Evolutionary conservation across 768 basidiomycete genomes (phyloP).

Genomic region (Russula abietina): DNA sequence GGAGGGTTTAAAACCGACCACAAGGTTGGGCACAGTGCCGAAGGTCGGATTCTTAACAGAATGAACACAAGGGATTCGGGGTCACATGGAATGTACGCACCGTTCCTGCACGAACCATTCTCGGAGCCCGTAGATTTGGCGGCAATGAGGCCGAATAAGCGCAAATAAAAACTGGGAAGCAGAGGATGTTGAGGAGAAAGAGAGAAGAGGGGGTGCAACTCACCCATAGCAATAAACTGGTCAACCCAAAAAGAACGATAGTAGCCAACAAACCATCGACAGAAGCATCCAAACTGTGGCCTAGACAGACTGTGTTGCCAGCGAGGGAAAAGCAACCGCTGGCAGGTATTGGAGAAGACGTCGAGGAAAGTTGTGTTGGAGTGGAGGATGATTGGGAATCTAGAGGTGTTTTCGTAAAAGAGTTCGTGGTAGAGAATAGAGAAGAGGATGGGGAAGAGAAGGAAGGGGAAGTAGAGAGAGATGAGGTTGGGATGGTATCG

Average conservation of each 20-base stretch:
- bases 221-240: constrained; percentile 69
- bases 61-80: constrained; percentile 15
- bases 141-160: constrained; percentile 57
- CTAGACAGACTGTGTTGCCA: constrained; percentile 49
- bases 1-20: constrained; percentile 68
- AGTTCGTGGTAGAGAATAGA: constrained; percentile 2
- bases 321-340: constrained; percentile 22
- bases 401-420: constrained; percentile 14
- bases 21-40: constrained; percentile 49
- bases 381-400: background rate
- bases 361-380: constrained; percentile 13
- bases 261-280: constrained; percentile 56
- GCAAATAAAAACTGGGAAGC: constrained; percentile 55
- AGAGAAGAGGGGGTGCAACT: constrained; percentile 28
- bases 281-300: constrained; percentile 57
- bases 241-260: constrained; percentile 47
- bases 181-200: constrained; percentile 1
- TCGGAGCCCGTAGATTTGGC: constrained; percentile 64
- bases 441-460: background rate
- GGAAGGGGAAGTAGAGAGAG: constrained; percentile 11
- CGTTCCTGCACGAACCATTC: constrained; percentile 73
- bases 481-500: background rate
- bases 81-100: constrained; percentile 39
- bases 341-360: constrained; percentile 22
- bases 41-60: constrained; percentile 51